Evolutionary conservation across 768 basidiomycete genomes (phyloP), one percentile per base, ranked within the genome.

Genomic region (Amanita rubescens): DNA sequence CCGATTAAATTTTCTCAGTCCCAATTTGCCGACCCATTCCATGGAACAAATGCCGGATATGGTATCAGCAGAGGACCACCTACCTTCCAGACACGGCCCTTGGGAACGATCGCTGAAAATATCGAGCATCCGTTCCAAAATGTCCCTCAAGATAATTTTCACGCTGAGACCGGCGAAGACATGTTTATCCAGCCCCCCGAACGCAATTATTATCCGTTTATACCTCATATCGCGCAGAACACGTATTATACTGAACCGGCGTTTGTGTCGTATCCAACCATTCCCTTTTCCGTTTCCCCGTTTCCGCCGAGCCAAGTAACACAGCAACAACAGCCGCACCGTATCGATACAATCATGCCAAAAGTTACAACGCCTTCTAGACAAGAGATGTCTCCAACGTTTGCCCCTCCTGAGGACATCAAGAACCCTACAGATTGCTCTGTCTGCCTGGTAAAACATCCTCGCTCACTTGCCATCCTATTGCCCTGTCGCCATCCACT

Each of bases 401-500:
- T 46, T 9, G 39, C 22, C 12, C 17, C 25, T 9, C 24, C 20
- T 35, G 37, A 34, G 6, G 22, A 38, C 38, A 54, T 58, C 11
- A 32, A 33, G 5, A 47, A 60, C 51, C 63, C 60, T 54, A 66
- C 69, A 12, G 69, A 74, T 10, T 89, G 87, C 58, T 82, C 85
- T 15, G 84, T 87, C 22, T 88, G 86, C 58, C 78, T 82, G 20
- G 71, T 69, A 37, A 60, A 67, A 37, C 59, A 66, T 25, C 71
- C 71, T 11, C 54, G 65, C 27, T 69, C 70, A 60, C 72, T 89
- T 34, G 89, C 84, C 1, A 73, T 87, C 56, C 76, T 93, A 17
- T 75, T 79, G 20, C 90, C 90, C 0, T 93, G 90, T 67, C 64
- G 70, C 5, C 90, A 93, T 64, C 76, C 84, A 1, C 71, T 92